Base-by-base conservation (phyloP, 2,329 filamentous ascomycete species). In the Diaporthe helianthi region DNA sequence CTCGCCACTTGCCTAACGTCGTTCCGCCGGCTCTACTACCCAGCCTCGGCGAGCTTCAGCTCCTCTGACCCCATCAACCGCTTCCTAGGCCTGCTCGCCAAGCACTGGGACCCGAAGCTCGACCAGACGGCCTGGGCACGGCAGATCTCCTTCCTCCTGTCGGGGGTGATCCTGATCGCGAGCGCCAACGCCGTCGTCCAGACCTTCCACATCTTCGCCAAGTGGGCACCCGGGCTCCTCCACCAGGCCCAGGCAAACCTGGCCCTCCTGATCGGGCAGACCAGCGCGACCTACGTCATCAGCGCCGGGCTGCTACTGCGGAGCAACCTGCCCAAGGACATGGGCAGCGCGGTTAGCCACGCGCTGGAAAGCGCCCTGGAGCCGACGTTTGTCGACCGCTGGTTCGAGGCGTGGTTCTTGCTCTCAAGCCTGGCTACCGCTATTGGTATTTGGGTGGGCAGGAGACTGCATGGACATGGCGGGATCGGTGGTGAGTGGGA, bases 361-460 rank as follows among this genome's bases (percentile, higher is more conserved):
- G 92, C 92, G 1, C 81, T 97, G 36, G 90, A 92, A 52, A 92
- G 92, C 24, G 92, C 93, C 19, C 83, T 97, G 10, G 90, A 93
- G 75, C 88, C 88, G 8, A 83, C 84, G 0, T 93, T 93, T 75
- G 91, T 93, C 6, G 90, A 97, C 75, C 85, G 87, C 36, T 97
- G 93, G 93, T 97, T 97, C 74, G 93, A 97, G 78, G 90, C 89
- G 9, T 95, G 93, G 90, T 97, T 97, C 78, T 79, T 97, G 68
- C 77, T 89, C 3, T 90, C 91, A 6, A 91, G 90, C 71, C 81
- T 84, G 0, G 76, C 86, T 15, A 96, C 93, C 1, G 89, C 85
- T 1, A 76, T 87, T n/a, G 93, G 92, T 0, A 89, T 97, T 26
- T 92, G 91, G 85, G 77, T 94, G 4, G 91, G 92, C 0, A 85